A percentile compares a stretch with the other conserved stretches of the same genome.
Evolutionary conservation across 768 basidiomycete species (phyloP).

Genomic region (Hirschioporus abietinus): DNA sequence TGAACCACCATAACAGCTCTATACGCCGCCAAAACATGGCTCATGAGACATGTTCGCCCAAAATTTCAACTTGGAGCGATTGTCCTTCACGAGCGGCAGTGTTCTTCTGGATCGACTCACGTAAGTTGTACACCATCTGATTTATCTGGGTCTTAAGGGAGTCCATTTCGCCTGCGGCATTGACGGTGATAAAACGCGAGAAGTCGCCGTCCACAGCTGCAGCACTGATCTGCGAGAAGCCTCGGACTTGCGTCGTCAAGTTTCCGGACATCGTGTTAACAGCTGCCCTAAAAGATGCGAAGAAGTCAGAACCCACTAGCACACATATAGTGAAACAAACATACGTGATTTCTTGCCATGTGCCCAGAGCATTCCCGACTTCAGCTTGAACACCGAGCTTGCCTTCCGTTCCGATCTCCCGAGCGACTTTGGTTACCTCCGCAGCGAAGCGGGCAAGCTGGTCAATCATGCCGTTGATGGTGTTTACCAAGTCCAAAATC

Average conservation of each 20-base stretch:
- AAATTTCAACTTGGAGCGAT: constrained; percentile 95
- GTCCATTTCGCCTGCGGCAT: constrained; percentile 98
- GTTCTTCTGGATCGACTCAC: constrained; percentile 97
- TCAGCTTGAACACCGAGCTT: constrained; percentile 97
- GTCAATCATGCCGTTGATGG: constrained; percentile 89
- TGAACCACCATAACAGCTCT: too few relatives aligned
- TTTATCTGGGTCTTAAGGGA: constrained; percentile 98
- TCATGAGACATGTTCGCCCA: constrained; percentile 98
- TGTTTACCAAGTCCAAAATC: constrained; percentile 90
- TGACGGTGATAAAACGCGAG: constrained; percentile 98
- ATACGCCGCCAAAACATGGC: too few relatives aligned
- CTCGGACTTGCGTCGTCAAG: constrained; percentile 96
- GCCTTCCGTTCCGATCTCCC: constrained; percentile 98
- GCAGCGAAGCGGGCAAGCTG: constrained; percentile 64
- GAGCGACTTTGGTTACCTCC: constrained; percentile 91
- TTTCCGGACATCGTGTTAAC: constrained; percentile 98
- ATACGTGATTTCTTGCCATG: constrained; percentile 98
- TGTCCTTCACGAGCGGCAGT: constrained; percentile 98
- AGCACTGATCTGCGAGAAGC: constrained; percentile 97
- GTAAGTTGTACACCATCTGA: constrained; percentile 97
- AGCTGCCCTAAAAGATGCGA: constrained; percentile 57
- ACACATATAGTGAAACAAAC: constrained; percentile 24
- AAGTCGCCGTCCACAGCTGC: constrained; percentile 99
- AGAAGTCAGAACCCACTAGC: background rate
- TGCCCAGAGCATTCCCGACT: constrained; percentile 93